These are phyloP conservation scores for Diaporthe destruens DNA, from an alignment of 2,329 filamentous ascomycete species.

Conservation along the genomic window DNA sequence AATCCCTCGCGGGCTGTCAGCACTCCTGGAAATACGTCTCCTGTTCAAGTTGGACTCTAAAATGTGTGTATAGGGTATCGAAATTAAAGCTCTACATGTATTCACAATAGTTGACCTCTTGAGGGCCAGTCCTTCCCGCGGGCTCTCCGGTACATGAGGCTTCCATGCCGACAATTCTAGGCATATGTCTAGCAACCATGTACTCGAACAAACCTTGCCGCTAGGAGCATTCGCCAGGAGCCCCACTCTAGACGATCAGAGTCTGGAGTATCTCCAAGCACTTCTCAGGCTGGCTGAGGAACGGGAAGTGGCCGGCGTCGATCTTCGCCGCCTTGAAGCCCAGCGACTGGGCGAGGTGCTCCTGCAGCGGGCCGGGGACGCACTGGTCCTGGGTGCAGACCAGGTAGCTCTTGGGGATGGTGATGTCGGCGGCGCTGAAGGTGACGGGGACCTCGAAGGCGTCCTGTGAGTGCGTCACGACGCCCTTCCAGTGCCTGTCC, in stretches of 20 bases:
- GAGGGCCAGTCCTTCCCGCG: not conserved
- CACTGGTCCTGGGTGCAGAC: slow-evolving; percentile 41
- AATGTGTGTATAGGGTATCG: not conserved
- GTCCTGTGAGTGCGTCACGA: slow-evolving; percentile 42
- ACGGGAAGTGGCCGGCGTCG: slow-evolving; percentile 41
- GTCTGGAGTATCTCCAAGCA: slow-evolving; percentile 33
- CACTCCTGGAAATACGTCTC: no score
- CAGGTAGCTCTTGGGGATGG: slow-evolving; percentile 41
- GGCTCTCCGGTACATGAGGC: no score
- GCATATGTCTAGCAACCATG: no score
- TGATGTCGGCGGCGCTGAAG: slow-evolving; percentile 41
- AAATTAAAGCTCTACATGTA: not conserved
- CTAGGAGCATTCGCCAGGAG: no score
- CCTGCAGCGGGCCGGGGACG: slow-evolving; percentile 35
- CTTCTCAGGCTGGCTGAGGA: slow-evolving; percentile 41
- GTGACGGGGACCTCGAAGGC: slow-evolving; percentile 42
- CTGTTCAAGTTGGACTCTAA: not conserved
- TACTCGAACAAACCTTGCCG: not conserved
- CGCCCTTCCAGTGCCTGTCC: slow-evolving; percentile 34
- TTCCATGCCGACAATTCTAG: not conserved
- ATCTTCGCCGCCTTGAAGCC: slow-evolving; percentile 37
- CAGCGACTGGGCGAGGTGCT: slow-evolving; percentile 18
- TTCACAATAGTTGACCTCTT: not conserved
- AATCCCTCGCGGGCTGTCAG: not conserved
- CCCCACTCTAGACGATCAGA: not conserved